phyloP scores from a whole-genome alignment of 2,329 filamentous ascomycete species.

The Fusarium circinatum region DNA sequence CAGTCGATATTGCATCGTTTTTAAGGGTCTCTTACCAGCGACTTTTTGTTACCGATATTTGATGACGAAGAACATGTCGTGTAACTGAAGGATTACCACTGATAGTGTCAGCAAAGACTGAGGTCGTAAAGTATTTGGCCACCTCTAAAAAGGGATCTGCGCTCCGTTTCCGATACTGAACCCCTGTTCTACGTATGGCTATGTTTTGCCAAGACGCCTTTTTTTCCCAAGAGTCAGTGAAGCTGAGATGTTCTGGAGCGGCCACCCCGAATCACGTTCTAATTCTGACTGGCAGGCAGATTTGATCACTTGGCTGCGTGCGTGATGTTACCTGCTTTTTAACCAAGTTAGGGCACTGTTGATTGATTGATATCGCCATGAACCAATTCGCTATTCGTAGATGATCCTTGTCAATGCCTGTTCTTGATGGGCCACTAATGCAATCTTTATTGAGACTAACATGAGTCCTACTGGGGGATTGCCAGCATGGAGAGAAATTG shows the following conservation, averaged over 20 bases:
- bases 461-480: neutral
- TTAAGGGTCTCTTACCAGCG: neutral
- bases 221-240: neutral
- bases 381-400: constrained; percentile 2
- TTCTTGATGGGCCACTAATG: constrained; percentile 13
- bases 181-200: constrained; percentile 3
- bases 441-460: neutral
- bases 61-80: neutral
- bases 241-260: constrained; percentile 8
- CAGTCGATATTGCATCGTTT: neutral
- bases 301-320: constrained; percentile 32
- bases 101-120: neutral
- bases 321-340: constrained; percentile 16
- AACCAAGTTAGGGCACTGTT: neutral
- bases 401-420: constrained; percentile 3
- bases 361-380: constrained; percentile 22
- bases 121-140: constrained; percentile 10
- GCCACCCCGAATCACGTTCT: constrained; percentile 32
- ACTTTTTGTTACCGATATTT: neutral
- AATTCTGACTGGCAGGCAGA: constrained; percentile 5
- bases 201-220: constrained; percentile 13
- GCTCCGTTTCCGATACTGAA: neutral
- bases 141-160: constrained; percentile 2
- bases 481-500: neutral
- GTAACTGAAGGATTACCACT: neutral